phyloP scores from a whole-genome alignment of 257 asterid genomes.

The Solanum raphanifolium region DNA sequence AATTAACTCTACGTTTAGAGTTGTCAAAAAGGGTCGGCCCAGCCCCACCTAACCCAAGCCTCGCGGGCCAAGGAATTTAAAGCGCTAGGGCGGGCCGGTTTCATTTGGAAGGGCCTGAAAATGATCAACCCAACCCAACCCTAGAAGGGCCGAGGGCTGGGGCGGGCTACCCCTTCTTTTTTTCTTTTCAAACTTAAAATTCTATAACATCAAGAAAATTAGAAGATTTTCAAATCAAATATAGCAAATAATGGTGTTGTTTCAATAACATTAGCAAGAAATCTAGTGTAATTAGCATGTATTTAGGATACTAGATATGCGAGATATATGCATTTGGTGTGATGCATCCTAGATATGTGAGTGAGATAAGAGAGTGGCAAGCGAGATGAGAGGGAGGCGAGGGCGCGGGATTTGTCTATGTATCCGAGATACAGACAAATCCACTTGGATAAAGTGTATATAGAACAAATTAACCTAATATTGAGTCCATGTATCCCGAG shows the following conservation, averaged over 20 bases:
- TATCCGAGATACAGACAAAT: not conserved
- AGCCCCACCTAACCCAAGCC: not conserved
- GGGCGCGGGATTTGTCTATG: not conserved
- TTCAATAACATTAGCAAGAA: too few relatives aligned
- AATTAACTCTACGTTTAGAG: not conserved
- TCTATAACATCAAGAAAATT: not conserved
- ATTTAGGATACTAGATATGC: not conserved
- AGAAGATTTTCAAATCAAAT: not conserved
- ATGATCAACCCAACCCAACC: not conserved
- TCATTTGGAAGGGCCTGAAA: not conserved
- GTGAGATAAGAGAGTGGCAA: not conserved
- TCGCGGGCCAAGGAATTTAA: not conserved
- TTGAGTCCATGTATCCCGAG: not conserved
- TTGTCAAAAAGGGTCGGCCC: not conserved
- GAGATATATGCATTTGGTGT: not conserved
- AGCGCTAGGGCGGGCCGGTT: not conserved
- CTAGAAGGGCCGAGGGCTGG: not conserved
- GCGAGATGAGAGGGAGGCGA: not conserved
- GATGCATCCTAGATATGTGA: not conserved
- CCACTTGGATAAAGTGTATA: not conserved
- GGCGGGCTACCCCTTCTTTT: not conserved
- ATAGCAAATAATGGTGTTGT: not conserved
- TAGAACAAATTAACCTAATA: not conserved
- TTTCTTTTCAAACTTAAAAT: not conserved
- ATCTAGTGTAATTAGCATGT: not conserved